These are phyloP conservation scores for Neofusicoccum ribis DNA, from an alignment of 2,329 filamentous ascomycete genomes.

Conservation along the genomic window DNA sequence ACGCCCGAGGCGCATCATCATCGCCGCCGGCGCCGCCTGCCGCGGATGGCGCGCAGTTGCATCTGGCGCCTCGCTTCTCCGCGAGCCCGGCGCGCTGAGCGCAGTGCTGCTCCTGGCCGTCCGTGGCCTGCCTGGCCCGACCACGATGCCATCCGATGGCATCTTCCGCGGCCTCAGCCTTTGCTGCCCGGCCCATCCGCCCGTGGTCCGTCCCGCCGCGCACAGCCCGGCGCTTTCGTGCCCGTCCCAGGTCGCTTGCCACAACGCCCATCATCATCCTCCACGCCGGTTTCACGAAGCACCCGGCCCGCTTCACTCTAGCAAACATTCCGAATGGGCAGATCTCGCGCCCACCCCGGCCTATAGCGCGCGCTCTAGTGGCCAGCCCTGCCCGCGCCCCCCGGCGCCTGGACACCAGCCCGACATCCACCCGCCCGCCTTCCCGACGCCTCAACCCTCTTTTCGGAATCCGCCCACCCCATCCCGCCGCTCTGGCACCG, in stretches of 20 bases:
- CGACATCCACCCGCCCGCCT: slow-evolving; percentile 9
- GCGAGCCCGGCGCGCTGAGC: neutral
- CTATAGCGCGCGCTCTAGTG: slow-evolving; percentile 2
- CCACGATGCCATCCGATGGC: neutral
- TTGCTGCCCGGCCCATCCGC: neutral
- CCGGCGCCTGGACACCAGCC: neutral
- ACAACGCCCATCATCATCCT: neutral
- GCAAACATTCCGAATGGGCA: slow-evolving; percentile 11
- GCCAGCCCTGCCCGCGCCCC: slow-evolving; percentile 1
- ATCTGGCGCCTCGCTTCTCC: neutral
- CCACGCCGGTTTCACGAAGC: neutral
- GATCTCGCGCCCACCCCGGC: neutral
- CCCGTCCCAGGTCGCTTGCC: neutral
- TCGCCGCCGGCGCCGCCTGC: neutral
- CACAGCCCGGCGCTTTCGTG: neutral
- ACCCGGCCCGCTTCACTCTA: slow-evolving; percentile 5
- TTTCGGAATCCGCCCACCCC: neutral
- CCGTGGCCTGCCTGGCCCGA: too few relatives aligned
- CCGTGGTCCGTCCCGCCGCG: neutral
- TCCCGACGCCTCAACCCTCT: slow-evolving; percentile 17
- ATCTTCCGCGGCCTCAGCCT: neutral
- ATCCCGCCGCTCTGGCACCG: neutral
- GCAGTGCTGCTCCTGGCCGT: neutral
- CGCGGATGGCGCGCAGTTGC: neutral
- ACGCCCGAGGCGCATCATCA: neutral